Percentiles rank a stretch among this genome's conserved stretches.
These are phyloP conservation scores for Apiotrichum domesticum DNA, from an alignment of 1,284 basidiomycete genomes.

Conservation along the genomic window DNA sequence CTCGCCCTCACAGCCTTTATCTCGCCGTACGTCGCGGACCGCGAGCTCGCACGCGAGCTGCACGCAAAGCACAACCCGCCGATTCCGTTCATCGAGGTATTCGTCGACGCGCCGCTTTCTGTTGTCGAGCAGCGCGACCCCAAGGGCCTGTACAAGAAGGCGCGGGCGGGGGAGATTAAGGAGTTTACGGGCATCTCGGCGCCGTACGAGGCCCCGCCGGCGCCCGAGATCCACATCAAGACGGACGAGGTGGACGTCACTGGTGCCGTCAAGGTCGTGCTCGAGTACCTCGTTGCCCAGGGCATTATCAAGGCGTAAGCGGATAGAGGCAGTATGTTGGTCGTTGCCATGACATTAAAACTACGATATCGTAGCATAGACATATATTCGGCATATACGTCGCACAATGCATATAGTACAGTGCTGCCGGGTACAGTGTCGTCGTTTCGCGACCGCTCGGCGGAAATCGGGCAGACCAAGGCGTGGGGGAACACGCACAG, in stretches of 20 bases:
- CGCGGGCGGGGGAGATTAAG: constrained; percentile 91
- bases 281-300: constrained; percentile 67
- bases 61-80: constrained; percentile 58
- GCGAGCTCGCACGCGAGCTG: constrained; percentile 73
- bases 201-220: constrained; percentile 85
- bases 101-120: constrained; percentile 81
- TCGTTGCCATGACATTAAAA: no score
- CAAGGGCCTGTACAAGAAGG: constrained; percentile 97
- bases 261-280: constrained; percentile 73
- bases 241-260: constrained; percentile 75
- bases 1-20: constrained; percentile 95
- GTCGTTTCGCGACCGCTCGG: no score
- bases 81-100: constrained; percentile 89
- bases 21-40: constrained; percentile 90
- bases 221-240: constrained; percentile 86
- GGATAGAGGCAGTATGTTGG: not conserved
- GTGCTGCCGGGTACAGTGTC: no score
- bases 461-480: no score
- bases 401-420: no score
- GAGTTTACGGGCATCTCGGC: constrained; percentile 82
- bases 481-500: no score
- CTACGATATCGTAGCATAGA: no score
- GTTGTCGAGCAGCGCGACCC: constrained; percentile 91
- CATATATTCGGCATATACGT: no score
- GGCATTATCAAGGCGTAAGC: constrained; percentile 37